These are phyloP conservation scores for Solanum verrucosum DNA, from an alignment of 257 asterid genomes.

Conservation along the genomic window DNA sequence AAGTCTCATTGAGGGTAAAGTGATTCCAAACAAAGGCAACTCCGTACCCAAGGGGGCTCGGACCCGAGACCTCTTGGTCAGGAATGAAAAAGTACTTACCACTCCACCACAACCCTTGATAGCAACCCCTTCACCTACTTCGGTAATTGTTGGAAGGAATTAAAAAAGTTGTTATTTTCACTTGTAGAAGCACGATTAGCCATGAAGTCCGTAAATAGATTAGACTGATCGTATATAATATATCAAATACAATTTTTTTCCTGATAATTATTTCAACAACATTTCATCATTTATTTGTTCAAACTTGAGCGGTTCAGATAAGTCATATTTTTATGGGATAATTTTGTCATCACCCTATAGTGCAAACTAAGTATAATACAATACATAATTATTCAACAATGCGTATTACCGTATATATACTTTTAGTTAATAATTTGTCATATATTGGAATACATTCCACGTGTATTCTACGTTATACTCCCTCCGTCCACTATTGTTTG, in stretches of 20 bases:
- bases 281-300: neutral
- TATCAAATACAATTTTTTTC: neutral
- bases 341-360: neutral
- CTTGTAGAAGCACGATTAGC: too few species aligned
- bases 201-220: neutral
- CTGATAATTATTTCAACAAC: neutral
- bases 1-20: too few species aligned
- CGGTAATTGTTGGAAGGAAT: too few species aligned
- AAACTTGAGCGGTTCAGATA: neutral
- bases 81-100: accelerated
- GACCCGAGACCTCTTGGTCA: too few species aligned
- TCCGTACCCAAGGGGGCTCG: too few species aligned
- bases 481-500: too few species aligned
- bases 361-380: neutral
- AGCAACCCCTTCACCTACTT: too few species aligned
- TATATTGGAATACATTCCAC: neutral
- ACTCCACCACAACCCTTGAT: too few species aligned
- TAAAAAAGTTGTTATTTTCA: too few species aligned
- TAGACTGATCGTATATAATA: neutral
- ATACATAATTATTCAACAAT: neutral
- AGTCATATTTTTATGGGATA: neutral
- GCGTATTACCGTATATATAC: neutral
- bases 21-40: too few species aligned
- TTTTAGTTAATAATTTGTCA: neutral
- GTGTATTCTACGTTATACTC: neutral